phyloP scores from a whole-genome alignment of 2,329 filamentous ascomycete genomes.

The Macrophomina pseudophaseolina region DNA sequence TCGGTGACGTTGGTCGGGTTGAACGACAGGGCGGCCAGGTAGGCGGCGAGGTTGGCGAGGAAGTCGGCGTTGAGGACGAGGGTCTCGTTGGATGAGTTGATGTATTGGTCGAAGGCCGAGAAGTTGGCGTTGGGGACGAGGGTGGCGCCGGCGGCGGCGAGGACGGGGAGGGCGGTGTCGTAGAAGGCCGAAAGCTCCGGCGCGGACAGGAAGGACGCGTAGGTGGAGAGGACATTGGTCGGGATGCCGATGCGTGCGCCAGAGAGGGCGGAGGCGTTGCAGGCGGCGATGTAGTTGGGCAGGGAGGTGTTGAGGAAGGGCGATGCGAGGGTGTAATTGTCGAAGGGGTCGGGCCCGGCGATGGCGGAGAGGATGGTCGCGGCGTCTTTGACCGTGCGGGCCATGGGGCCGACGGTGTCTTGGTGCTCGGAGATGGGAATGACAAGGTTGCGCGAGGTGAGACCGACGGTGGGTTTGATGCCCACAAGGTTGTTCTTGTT shows the following conservation, averaged over 20 bases:
- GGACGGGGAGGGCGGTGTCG: conserved; percentile 53
- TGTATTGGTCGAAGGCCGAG: conserved; percentile 56
- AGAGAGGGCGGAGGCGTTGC: conserved; percentile 57
- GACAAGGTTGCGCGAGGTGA: conserved; percentile 66
- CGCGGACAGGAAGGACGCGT: conserved; percentile 35
- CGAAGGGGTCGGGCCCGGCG: conserved; percentile 56
- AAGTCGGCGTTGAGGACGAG: conserved; percentile 66
- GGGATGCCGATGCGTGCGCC: conserved; percentile 70
- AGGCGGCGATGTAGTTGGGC: conserved; percentile 67
- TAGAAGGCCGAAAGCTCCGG: conserved; percentile 60
- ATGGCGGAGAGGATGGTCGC: conserved; percentile 65
- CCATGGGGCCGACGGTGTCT: conserved; percentile 63
- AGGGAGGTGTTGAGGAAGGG: conserved; percentile 53
- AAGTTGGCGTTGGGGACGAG: conserved; percentile 67
- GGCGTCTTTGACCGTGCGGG: conserved; percentile 63
- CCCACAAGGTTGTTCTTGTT: conserved; percentile 66
- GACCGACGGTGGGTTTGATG: conserved; percentile 62
- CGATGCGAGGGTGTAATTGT: conserved; percentile 65
- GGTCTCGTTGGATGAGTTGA: conserved; percentile 46
- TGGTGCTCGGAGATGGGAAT: conserved; percentile 67
- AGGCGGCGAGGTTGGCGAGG: conserved; percentile 58
- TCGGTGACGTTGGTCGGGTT: conserved; percentile 63
- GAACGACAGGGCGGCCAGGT: conserved; percentile 60
- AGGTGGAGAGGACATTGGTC: conserved; percentile 59
- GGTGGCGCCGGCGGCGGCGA: conserved; percentile 62